A percentile compares a stretch with the other conserved stretches of the same genome.
phyloP scores from a whole-genome alignment of 2,329 filamentous ascomycete genomes.

The Xylaria sp. region DNA sequence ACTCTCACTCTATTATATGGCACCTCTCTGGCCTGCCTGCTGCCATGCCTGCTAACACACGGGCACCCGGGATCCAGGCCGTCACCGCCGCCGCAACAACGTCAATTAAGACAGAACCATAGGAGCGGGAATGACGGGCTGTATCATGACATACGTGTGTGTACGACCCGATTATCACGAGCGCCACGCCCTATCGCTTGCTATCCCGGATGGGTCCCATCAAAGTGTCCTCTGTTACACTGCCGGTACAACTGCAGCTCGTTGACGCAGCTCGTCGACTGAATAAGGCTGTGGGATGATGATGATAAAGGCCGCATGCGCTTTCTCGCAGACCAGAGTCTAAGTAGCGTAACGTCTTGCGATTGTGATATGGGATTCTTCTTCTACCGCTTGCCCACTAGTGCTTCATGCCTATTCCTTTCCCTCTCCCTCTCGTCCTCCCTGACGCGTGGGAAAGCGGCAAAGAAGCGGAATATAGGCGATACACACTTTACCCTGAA shows the following conservation, averaged over 20 bases:
- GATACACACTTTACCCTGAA: constrained; percentile 25
- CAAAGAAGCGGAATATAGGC: constrained; percentile 23
- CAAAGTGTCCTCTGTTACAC: constrained; percentile 2
- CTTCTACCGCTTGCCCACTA: background rate
- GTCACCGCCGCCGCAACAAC: constrained; percentile 30
- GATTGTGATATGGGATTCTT: no score
- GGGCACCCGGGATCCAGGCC: constrained; percentile 27
- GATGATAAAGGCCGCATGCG: background rate
- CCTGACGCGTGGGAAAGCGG: constrained; percentile 13
- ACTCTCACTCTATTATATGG: constrained; percentile 18
- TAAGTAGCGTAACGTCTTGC: background rate
- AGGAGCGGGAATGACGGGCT: constrained; percentile 17
- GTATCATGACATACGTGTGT: constrained; percentile 6
- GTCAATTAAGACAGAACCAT: constrained; percentile 17
- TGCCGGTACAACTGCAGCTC: constrained; percentile 15
- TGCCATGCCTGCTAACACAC: constrained; percentile 15
- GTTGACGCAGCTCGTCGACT: constrained; percentile 12
- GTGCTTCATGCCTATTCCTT: background rate
- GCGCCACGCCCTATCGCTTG: constrained; percentile 18
- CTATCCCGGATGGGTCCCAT: constrained; percentile 9
- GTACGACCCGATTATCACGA: constrained; percentile 22
- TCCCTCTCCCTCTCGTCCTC: background rate
- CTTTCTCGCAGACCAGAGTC: background rate
- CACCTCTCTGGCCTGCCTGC: constrained; percentile 10
- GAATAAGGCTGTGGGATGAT: constrained; percentile 16